Conservation (phyloP, 345 rosid genomes). For the Eutrema japonicum region DNA sequence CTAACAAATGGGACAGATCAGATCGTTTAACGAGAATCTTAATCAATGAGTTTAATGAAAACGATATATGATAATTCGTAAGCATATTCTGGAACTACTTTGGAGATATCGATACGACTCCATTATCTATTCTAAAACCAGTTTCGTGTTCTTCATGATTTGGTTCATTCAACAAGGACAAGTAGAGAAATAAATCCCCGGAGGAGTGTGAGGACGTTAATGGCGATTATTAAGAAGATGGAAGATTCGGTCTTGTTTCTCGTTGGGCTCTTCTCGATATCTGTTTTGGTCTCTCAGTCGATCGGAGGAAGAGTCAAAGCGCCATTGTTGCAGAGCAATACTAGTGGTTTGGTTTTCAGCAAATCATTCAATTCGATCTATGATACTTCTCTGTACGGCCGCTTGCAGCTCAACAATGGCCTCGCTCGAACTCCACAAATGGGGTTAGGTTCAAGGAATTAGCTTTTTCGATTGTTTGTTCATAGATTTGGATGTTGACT, state of each 20-base stretch:
- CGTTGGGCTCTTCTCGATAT: slow-evolving; percentile 39
- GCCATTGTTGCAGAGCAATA: slow-evolving; percentile 49
- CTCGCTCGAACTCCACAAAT: slow-evolving; percentile 89
- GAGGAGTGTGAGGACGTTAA: slow-evolving; percentile 9
- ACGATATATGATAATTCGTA: slow-evolving; percentile 7
- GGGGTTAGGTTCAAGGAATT: slow-evolving; percentile 57
- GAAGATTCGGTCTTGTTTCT: slow-evolving; percentile 18
- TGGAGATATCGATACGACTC: slow-evolving; percentile 40
- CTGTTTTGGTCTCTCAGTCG: slow-evolving; percentile 41
- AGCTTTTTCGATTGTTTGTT: neutral
- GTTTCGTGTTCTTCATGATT: slow-evolving; percentile 16
- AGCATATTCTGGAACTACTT: slow-evolving; percentile 29
- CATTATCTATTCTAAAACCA: neutral
- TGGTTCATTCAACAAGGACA: slow-evolving; percentile 6
- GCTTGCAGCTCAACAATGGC: slow-evolving; percentile 82
- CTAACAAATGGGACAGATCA: neutral
- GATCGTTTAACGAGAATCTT: neutral
- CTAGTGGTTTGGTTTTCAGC: slow-evolving; percentile 47
- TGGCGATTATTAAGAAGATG: slow-evolving; percentile 36
- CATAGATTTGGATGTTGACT: slow-evolving; percentile 9
- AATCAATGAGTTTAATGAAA: neutral
- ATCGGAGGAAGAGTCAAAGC: slow-evolving; percentile 54
- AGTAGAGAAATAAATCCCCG: neutral
- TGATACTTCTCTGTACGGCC: slow-evolving; percentile 79
- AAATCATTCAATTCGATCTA: slow-evolving; percentile 55